Evolutionary conservation across 331 rosid genomes (phyloP).

Genomic region (Cydonia oblonga): DNA sequence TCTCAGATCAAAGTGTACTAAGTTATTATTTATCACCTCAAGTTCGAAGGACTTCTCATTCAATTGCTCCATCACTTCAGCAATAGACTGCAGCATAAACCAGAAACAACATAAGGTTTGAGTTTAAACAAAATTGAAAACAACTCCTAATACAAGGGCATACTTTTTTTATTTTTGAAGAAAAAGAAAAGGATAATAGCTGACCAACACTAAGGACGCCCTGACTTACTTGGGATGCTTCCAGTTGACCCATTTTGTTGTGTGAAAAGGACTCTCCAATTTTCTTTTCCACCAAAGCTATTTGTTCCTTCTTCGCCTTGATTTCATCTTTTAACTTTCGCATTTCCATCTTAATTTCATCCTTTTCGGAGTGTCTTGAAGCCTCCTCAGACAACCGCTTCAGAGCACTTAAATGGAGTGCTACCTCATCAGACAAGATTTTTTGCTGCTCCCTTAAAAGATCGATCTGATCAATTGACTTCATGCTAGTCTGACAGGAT

Average conservation of each 20-base stretch:
- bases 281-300: slow-evolving; percentile 69
- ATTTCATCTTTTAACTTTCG: slow-evolving; percentile 68
- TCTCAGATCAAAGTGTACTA: slow-evolving; percentile 4
- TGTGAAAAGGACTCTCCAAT: slow-evolving; percentile 53
- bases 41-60: slow-evolving; percentile 92
- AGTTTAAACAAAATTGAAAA: slow-evolving; percentile 1
- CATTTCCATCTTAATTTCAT: slow-evolving; percentile 66
- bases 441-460: slow-evolving; percentile 90
- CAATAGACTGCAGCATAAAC: slow-evolving; percentile 57
- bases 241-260: slow-evolving; percentile 40
- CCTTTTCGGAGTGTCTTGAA: slow-evolving; percentile 54
- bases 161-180: not conserved
- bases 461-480: slow-evolving; percentile 72
- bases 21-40: slow-evolving; percentile 50
- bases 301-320: slow-evolving; percentile 61
- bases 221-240: slow-evolving; percentile 52
- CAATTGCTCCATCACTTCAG: slow-evolving; percentile 64
- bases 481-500: slow-evolving; percentile 52
- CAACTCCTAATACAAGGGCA: not conserved
- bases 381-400: slow-evolving; percentile 85
- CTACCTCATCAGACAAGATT: slow-evolving; percentile 84
- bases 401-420: slow-evolving; percentile 80
- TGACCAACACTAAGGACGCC: slow-evolving; percentile 7
- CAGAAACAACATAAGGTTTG: slow-evolving; percentile 12
- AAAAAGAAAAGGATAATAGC: not conserved